These are phyloP conservation scores for Alectoria sarmentosa DNA, from an alignment of 495 filamentous ascomycete species.

Conservation along the genomic window DNA sequence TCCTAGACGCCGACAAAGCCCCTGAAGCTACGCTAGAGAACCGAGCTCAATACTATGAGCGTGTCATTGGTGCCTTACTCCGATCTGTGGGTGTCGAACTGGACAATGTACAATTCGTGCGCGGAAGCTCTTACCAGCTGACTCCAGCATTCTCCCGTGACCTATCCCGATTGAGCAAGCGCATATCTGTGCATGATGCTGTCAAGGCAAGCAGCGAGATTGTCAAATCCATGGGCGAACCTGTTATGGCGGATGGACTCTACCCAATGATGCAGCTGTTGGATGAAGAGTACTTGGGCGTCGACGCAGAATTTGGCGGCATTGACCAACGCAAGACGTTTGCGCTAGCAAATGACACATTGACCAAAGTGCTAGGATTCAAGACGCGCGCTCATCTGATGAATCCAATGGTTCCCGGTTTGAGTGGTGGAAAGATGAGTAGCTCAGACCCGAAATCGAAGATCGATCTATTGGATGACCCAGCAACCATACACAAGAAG, in stretches of 20 bases:
- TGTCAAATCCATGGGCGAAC: constrained; percentile 74
- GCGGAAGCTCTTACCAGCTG: constrained; percentile 74
- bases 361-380: constrained; percentile 40
- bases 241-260: constrained; percentile 65
- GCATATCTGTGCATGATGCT: constrained; percentile 50
- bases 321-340: constrained; percentile 89
- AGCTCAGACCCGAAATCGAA: constrained; percentile 59
- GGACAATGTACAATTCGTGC: constrained; percentile 73
- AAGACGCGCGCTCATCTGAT: constrained; percentile 67
- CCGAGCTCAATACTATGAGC: constrained; percentile 54
- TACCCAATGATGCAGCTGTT: constrained; percentile 74
- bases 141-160: constrained; percentile 30
- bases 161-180: constrained; percentile 43
- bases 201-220: constrained; percentile 82
- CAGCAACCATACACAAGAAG: constrained; percentile 66
- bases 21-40: constrained; percentile 38
- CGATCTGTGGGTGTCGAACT: constrained; percentile 31
- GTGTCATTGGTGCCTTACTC: constrained; percentile 48
- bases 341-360: constrained; percentile 55
- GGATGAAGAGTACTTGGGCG: constrained; percentile 80
- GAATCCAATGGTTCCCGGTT: constrained; percentile 79
- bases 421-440: constrained; percentile 73
- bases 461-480: constrained; percentile 76
- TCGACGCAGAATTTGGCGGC: constrained; percentile 64
- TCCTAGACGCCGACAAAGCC: constrained; percentile 78